Evolutionary conservation across 192 early-diverging fungal species (phyloP), one percentile per base, ranked within the genome.

Genomic region (Podila verticillata): DNA sequence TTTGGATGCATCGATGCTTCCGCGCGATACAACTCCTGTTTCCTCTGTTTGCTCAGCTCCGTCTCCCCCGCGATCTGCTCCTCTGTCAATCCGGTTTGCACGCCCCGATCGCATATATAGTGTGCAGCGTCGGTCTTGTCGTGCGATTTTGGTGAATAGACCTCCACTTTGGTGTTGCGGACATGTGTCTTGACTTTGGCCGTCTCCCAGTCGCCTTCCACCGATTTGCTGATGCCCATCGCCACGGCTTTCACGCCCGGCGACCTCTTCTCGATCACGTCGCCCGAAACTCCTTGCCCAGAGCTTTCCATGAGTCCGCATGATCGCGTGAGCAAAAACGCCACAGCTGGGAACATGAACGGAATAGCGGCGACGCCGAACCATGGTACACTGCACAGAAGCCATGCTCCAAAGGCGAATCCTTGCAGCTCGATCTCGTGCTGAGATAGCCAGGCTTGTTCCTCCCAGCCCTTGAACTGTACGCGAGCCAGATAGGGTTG

Each of bases 381-480:
- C 34, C 48, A 79, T 0, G 75, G 75, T 0, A 79, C 26, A 3
- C 49, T 62, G 36, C 75, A 79, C n/a, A 71, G 49, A 7, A 67
- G 9, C 62, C 63, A 71, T 1, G 51, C 75, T 0, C 68, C 75
- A n/a, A 70, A 35, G 9, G 60, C 65, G 44, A 79, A 79, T 31
- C 75, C 75, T 20, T 54, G 64, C 0, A 79, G 17, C 31, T 79
- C 68, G 0, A n/a, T 17, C 20, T 56, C 49, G 26, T 79, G 57
- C 58, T 66, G 64, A 2, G 48, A 20, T 0, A 70, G 19, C 75
- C 75, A 79, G 5, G 69, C 75, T 1, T 60, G 68, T 26, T 79
- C 75, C 57, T 79, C 68, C 75, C 75, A 79, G 10, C 30, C 31
- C 58, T 71, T 79, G 30, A 79, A 79, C 9, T 67, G 30, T 4